Percentiles rank a stretch among this genome's conserved stretches.
Conservation (phyloP, 1,284 basidiomycete species). For the Heliocybe sulcata region DNA sequence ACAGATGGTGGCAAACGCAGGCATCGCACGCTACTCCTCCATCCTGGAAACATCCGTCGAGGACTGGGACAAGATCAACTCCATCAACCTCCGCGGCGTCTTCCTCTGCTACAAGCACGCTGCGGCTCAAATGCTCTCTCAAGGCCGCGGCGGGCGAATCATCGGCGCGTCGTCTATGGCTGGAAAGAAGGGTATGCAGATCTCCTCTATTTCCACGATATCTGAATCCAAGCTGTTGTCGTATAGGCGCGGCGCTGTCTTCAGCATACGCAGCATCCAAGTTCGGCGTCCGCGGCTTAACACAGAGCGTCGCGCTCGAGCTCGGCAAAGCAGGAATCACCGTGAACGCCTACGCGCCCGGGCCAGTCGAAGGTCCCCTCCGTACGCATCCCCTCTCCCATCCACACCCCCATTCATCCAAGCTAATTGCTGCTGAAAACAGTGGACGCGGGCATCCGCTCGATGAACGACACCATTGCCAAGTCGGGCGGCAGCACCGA, state of each 20-base stretch:
- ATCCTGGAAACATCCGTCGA: slow-evolving; percentile 5
- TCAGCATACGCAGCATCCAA: slow-evolving; percentile 22
- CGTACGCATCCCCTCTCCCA: slow-evolving; percentile 15
- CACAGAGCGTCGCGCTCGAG: slow-evolving; percentile 28
- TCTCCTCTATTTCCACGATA: neutral
- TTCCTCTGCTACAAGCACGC: slow-evolving; percentile 30
- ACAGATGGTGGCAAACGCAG: neutral
- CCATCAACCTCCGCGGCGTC: slow-evolving; percentile 26
- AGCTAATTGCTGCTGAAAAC: neutral
- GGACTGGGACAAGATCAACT: slow-evolving; percentile 21
- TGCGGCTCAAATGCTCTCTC: slow-evolving; percentile 30
- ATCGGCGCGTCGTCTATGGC: slow-evolving; percentile 31
- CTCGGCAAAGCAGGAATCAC: slow-evolving; percentile 34
- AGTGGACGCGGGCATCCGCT: neutral
- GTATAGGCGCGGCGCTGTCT: neutral
- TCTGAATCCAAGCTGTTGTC: too few species aligned
- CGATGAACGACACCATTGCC: neutral
- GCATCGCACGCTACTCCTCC: neutral
- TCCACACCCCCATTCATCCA: neutral
- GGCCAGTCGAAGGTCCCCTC: slow-evolving; percentile 27
- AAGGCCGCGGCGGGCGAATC: slow-evolving; percentile 29
- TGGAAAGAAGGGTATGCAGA: slow-evolving; percentile 25
- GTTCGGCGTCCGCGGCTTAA: slow-evolving; percentile 20
- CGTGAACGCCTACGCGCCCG: slow-evolving; percentile 46
- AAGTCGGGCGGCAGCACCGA: neutral